Evolutionary conservation across 305 asterid genomes (phyloP).

Genomic region (Nicotiana rustica): DNA sequence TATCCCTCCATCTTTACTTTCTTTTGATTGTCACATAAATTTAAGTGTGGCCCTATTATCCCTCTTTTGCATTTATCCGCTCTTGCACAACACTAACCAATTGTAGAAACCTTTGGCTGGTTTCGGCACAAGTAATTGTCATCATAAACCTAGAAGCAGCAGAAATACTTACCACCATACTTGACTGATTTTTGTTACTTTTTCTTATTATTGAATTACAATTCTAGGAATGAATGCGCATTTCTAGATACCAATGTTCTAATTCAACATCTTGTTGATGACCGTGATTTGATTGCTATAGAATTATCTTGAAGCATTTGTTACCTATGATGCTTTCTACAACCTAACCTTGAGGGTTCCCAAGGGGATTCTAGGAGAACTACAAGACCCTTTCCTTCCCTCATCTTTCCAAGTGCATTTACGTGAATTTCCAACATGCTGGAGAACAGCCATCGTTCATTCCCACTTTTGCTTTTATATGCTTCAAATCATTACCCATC

Average conservation of each 20-base stretch:
- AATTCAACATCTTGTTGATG: neutral
- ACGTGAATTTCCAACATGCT: neutral
- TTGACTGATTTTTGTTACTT: neutral
- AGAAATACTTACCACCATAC: neutral
- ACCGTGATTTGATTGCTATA: neutral
- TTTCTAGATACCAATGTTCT: neutral
- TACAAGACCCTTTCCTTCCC: neutral
- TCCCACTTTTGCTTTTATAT: neutral
- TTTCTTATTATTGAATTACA: neutral
- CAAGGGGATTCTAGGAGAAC: neutral
- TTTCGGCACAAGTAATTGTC: neutral
- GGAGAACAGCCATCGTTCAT: neutral
- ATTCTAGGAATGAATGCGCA: neutral
- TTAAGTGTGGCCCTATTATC: neutral
- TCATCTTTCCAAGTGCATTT: constrained; percentile 5
- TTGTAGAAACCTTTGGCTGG: neutral
- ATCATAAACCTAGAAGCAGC: neutral
- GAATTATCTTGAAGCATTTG: neutral
- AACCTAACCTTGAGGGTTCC: neutral
- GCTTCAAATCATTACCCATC: neutral
- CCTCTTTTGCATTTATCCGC: neutral
- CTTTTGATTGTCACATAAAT: neutral
- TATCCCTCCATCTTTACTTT: neutral
- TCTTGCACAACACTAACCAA: neutral
- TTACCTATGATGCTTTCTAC: neutral